Evolutionary conservation across 202 grass and related monocot genomes (phyloP).

Genomic region (Elaeis oleifera): DNA sequence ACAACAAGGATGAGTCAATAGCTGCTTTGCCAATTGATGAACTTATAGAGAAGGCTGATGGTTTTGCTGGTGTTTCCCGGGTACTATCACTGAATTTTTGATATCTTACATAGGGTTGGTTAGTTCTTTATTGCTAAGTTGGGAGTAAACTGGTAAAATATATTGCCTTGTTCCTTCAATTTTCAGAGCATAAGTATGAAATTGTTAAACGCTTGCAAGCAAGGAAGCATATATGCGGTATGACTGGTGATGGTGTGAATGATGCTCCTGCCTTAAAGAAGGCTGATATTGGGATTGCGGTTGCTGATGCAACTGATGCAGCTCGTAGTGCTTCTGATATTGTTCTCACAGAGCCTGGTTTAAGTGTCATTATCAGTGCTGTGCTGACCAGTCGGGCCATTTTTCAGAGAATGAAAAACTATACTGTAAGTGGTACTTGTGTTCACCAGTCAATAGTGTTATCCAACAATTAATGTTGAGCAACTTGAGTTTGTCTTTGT

Average conservation of each 20-base stretch:
- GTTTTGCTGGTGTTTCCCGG: slow-evolving; percentile 93
- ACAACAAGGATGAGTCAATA: slow-evolving; percentile 71
- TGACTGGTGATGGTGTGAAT: slow-evolving; percentile 95
- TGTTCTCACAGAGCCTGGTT: slow-evolving; percentile 77
- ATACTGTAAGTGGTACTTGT: slow-evolving; percentile 47
- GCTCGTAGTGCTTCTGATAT: slow-evolving; percentile 89
- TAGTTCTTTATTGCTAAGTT: slow-evolving; percentile 2
- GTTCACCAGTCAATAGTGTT: slow-evolving; percentile 1
- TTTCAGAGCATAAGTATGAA: slow-evolving; percentile 91
- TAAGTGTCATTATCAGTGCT: slow-evolving; percentile 93
- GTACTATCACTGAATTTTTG: slow-evolving; percentile 21
- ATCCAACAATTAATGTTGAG: not conserved
- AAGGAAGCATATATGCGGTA: slow-evolving; percentile 89
- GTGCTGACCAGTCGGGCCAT: slow-evolving; percentile 86
- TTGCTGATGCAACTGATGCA: slow-evolving; percentile 82
- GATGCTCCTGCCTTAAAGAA: slow-evolving; percentile 91
- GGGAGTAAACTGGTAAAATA: too few species aligned
- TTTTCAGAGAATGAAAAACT: slow-evolving; percentile 97
- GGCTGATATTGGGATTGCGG: slow-evolving; percentile 93
- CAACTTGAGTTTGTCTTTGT: slow-evolving; percentile 1
- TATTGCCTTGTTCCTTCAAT: not conserved
- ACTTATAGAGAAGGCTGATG: slow-evolving; percentile 88
- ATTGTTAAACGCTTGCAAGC: slow-evolving; percentile 89
- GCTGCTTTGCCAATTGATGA: slow-evolving; percentile 75
- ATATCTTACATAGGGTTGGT: not conserved